These are phyloP conservation scores for Leishmania tarentolae DNA, from an alignment of 208 protist species.

Conservation along the genomic window DNA sequence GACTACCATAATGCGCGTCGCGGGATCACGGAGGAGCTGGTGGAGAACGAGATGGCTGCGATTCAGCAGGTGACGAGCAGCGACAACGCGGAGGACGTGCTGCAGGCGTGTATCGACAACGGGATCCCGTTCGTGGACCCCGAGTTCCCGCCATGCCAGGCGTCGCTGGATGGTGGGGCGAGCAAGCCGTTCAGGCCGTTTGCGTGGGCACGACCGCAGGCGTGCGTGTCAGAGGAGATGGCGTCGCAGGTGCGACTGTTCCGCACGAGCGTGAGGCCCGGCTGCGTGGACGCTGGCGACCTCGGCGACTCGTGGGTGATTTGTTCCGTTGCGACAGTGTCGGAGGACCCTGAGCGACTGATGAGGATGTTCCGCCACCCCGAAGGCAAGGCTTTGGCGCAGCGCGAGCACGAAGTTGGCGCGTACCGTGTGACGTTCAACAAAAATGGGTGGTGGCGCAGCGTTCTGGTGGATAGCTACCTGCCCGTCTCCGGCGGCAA, in stretches of 20 bases:
- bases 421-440: conserved; percentile 82
- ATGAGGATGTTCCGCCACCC: conserved; percentile 74
- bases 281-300: conserved; percentile 58
- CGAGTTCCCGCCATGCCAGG: conserved; percentile 72
- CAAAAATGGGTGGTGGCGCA: conserved; percentile 83
- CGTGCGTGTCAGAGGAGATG: conserved; percentile 62
- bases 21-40: conserved; percentile 30
- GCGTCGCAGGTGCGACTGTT: conserved; percentile 71
- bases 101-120: conserved; percentile 59
- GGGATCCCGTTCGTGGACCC: conserved; percentile 73
- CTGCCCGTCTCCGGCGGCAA: conserved; percentile 58
- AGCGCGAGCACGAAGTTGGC: conserved; percentile 68
- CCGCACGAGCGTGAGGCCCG: conserved; percentile 45
- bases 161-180: conserved; percentile 50
- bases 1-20: conserved; percentile 52
- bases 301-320: conserved; percentile 82
- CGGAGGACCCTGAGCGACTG: conserved; percentile 49
- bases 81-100: conserved; percentile 55
- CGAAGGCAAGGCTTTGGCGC: conserved; percentile 41
- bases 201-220: conserved; percentile 66
- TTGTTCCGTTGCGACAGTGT: conserved; percentile 60
- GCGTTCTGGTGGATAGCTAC: conserved; percentile 83
- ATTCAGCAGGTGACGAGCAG: conserved; percentile 46
- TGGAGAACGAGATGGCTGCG: conserved; percentile 43
- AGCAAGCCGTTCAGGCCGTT: conserved; percentile 67